Conservation (phyloP, 257 asterid genomes). For the Misopates orontium region DNA sequence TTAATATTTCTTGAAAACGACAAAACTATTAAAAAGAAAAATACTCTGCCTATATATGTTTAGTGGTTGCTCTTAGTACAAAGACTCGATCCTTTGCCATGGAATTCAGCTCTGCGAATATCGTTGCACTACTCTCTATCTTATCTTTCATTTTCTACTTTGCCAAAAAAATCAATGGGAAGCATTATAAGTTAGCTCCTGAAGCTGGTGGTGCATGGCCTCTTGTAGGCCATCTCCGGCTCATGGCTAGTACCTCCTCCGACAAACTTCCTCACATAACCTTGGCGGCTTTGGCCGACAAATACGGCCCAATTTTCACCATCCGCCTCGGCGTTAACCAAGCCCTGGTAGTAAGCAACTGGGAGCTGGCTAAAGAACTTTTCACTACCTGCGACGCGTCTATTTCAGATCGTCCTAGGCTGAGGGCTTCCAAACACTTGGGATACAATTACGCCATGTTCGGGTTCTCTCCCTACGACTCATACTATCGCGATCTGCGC, state of each 20-base stretch:
- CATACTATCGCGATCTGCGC: constrained; percentile 35
- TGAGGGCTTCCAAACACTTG: constrained; percentile 25
- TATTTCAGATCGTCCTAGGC: constrained; percentile 27
- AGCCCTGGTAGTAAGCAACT: constrained; percentile 38
- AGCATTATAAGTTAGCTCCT: constrained; percentile 15
- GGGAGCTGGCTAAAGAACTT: constrained; percentile 32
- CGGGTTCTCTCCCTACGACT: constrained; percentile 33
- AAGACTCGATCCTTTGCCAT: too few relatives aligned
- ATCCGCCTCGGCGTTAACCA: constrained; percentile 36
- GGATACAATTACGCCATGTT: constrained; percentile 33
- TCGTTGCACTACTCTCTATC: constrained; percentile 16
- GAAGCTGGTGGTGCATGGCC: constrained; percentile 43
- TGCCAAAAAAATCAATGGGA: too few relatives aligned
- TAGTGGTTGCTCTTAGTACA: too few relatives aligned
- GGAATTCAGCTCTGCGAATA: constrained; percentile 23
- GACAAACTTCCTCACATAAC: constrained; percentile 29
- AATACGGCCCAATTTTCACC: constrained; percentile 39
- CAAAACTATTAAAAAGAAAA: too few relatives aligned
- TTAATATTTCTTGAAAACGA: too few relatives aligned
- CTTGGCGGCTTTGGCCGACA: constrained; percentile 30
- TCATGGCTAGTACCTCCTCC: constrained; percentile 30
- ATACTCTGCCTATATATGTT: too few relatives aligned
- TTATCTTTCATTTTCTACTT: not conserved
- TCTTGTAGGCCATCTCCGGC: constrained; percentile 40
- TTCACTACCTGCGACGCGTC: constrained; percentile 37